These are phyloP conservation scores for Suhomyces bribrorum DNA, from an alignment of 1,139 yeast genomes.

Conservation along the genomic window DNA sequence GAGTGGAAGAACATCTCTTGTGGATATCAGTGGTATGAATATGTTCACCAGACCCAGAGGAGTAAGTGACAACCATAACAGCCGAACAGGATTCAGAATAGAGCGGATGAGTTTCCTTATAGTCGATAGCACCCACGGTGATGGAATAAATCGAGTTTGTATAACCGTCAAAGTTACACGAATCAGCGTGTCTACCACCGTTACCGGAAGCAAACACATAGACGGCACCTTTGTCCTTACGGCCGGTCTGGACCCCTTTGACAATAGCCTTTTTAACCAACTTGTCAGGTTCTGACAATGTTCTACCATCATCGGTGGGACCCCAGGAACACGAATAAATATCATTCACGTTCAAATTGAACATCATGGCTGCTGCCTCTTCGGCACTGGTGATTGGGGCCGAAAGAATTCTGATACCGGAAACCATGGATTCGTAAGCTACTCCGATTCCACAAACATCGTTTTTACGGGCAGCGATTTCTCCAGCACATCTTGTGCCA, in stretches of 20 bases:
- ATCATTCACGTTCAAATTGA: conserved; percentile 79
- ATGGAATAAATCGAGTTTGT: conserved; percentile 94
- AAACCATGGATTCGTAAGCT: conserved; percentile 80
- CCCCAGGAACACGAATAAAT: conserved; percentile 99
- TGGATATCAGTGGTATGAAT: conserved; percentile 89
- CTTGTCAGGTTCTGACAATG: conserved; percentile 81
- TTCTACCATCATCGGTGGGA: conserved; percentile 88
- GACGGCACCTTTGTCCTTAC: conserved; percentile 78
- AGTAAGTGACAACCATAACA: conserved; percentile 92
- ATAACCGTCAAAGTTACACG: conserved; percentile 96
- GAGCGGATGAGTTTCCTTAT: conserved; percentile 78
- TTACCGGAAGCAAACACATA: conserved; percentile 97
- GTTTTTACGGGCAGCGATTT: conserved; percentile 88
- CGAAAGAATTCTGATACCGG: conserved; percentile 88
- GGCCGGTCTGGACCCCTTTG: conserved; percentile 83
- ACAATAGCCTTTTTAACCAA: conserved; percentile 80
- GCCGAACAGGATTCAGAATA: conserved; percentile 96
- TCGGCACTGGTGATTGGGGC: conserved; percentile 79
- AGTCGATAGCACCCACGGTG: conserved; percentile 93
- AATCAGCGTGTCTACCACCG: conserved; percentile 81
- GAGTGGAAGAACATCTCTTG: conserved; percentile 66
- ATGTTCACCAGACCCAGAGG: conserved; percentile 87
- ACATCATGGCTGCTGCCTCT: conserved; percentile 86
- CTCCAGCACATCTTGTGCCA: conserved; percentile 99
- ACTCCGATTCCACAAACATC: conserved; percentile 93